Conservation (phyloP, 148 eudicot genomes). For the Chenopodium quinoa region DNA sequence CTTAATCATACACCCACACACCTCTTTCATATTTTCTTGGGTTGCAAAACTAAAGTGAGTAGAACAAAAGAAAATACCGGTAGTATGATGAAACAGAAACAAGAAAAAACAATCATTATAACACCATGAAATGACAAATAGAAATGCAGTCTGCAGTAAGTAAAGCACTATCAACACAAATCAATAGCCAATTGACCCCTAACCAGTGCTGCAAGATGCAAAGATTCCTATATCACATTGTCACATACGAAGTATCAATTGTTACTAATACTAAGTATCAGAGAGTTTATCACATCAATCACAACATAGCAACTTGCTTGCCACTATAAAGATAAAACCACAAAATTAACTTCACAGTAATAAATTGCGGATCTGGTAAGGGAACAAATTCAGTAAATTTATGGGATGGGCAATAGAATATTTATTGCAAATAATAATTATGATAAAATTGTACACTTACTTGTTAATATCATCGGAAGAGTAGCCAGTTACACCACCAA, state of each 20-base stretch:
- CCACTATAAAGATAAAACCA: neutral
- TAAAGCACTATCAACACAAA: neutral
- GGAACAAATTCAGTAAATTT: neutral
- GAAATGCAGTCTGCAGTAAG: neutral
- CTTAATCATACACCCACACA: too few relatives aligned
- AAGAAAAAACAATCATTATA: too few relatives aligned
- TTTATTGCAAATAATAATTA: neutral
- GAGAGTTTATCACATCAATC: neutral
- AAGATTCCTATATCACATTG: neutral
- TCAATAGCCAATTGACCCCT: neutral
- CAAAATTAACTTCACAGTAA: neutral
- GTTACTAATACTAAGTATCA: neutral
- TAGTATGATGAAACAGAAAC: neutral
- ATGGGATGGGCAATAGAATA: neutral
- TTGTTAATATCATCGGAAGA: conserved; percentile 99
- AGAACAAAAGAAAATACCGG: too few relatives aligned
- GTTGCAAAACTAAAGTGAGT: too few relatives aligned
- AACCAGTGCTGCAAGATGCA: neutral
- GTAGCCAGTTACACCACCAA: conserved; percentile 98
- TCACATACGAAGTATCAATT: neutral
- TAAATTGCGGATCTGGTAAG: too few relatives aligned
- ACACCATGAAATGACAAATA: neutral
- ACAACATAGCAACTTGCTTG: neutral
- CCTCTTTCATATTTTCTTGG: too few relatives aligned
- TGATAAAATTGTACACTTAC: conserved; percentile 36